Percentiles rank a stretch among this genome's conserved stretches.
phyloP scores from a whole-genome alignment of 805 yeast genomes.

The Kuraishia molischiana region DNA sequence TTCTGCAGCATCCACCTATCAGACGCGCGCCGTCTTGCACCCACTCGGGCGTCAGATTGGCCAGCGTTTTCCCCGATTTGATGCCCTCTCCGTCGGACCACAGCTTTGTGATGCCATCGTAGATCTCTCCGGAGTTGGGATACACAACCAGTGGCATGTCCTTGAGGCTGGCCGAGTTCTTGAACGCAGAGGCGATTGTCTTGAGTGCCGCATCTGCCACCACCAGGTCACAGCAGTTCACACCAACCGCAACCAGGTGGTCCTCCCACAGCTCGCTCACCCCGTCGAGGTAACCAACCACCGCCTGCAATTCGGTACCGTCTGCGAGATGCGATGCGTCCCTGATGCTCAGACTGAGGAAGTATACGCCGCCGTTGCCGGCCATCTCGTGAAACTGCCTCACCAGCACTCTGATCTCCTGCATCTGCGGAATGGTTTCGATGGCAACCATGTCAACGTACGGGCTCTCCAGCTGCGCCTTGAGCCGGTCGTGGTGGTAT shows the following conservation, averaged over 20 bases:
- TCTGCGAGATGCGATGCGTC: conserved; percentile 32
- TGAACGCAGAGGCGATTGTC: conserved; percentile 10
- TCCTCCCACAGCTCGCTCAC: conserved; percentile 11
- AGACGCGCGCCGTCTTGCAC: conserved; percentile 30
- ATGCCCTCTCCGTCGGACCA: conserved; percentile 23
- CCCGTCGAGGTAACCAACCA: conserved; percentile 16
- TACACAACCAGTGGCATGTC: conserved; percentile 41
- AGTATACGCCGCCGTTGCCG: conserved; percentile 8
- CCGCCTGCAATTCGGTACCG: conserved; percentile 31
- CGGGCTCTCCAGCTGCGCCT: conserved; percentile 24
- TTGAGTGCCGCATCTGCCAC: conserved; percentile 29
- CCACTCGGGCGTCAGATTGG: conserved; percentile 25
- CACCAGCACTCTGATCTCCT: conserved; percentile 44
- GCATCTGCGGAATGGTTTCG: conserved; percentile 63
- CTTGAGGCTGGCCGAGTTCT: conserved; percentile 6
- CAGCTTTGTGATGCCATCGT: conserved; percentile 34
- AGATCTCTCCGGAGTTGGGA: conserved; percentile 71
- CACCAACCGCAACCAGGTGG: conserved; percentile 43
- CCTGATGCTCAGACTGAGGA: conserved; percentile 29
- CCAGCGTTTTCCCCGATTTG: conserved; percentile 9
- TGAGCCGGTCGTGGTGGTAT: conserved; percentile 42
- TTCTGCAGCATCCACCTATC: conserved; percentile 73
- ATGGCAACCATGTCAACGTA: conserved; percentile 49
- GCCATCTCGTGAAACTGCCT: conserved; percentile 24
- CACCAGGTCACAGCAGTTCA: conserved; percentile 53